These are phyloP conservation scores for Bocquillonia castaneifolia DNA, from an alignment of 441 rosid genomes.

Conservation along the genomic window DNA sequence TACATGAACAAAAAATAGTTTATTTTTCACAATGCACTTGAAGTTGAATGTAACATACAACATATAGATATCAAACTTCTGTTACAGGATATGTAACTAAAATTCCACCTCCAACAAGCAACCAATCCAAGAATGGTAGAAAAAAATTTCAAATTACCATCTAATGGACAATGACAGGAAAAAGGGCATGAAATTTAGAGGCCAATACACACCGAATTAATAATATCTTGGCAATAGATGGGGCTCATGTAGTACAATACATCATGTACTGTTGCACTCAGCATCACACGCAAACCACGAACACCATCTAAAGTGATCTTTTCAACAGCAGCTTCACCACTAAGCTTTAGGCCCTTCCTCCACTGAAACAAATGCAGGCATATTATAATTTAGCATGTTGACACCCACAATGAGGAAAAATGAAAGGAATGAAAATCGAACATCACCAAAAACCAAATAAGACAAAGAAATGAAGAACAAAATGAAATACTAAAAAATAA, in stretches of 20 bases:
- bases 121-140: neutral
- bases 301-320: slow-evolving; percentile 96
- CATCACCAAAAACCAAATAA: neutral
- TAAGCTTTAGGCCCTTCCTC: slow-evolving; percentile 97
- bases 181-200: slow-evolving; percentile 6
- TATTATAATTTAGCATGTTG: neutral
- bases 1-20: neutral
- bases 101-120: slow-evolving; percentile 14
- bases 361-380: slow-evolving; percentile 50
- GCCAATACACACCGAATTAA: slow-evolving; percentile 59
- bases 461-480: slow-evolving; percentile 8
- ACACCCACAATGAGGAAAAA: neutral
- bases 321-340: slow-evolving; percentile 94
- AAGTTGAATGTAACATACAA: neutral
- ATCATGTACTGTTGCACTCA: slow-evolving; percentile 97
- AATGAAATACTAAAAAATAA: neutral
- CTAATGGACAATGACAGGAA: neutral
- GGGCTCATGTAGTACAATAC: slow-evolving; percentile 99
- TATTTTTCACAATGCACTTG: neutral
- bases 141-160: neutral
- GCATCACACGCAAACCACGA: slow-evolving; percentile 73
- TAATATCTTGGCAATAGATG: slow-evolving; percentile 90
- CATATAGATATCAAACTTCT: neutral
- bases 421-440: neutral
- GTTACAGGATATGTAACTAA: neutral